Conservation (phyloP, 768 basidiomycete genomes). For the Nidularia pulvinata region DNA sequence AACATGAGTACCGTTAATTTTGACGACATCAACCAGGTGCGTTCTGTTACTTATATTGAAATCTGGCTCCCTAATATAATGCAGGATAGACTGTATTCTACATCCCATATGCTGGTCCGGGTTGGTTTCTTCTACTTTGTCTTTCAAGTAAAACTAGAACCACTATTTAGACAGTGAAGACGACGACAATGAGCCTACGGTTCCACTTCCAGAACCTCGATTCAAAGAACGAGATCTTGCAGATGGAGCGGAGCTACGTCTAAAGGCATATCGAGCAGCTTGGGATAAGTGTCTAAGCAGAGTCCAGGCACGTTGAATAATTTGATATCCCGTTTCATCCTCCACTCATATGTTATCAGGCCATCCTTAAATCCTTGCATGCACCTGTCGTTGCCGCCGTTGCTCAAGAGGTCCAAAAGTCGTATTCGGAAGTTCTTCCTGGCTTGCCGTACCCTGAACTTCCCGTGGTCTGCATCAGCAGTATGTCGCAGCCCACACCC, state of each 20-base stretch:
- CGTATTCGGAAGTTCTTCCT: conserved; percentile 37
- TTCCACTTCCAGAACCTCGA: background rate
- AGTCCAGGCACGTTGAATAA: conserved; percentile 33
- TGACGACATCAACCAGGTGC: background rate
- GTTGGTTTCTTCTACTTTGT: background rate
- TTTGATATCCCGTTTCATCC: background rate
- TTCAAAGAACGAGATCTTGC: conserved; percentile 7
- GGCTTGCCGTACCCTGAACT: conserved; percentile 47
- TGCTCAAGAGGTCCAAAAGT: conserved; percentile 25
- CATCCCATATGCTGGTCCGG: background rate
- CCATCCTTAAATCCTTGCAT: conserved; percentile 38
- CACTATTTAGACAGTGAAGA: background rate
- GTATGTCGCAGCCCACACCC: conserved; percentile 19
- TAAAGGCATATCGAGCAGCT: conserved; percentile 39
- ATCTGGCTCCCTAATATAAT: background rate
- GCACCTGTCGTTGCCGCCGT: conserved; percentile 40
- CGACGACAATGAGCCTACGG: background rate
- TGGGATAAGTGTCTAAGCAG: conserved; percentile 49
- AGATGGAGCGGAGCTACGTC: conserved; percentile 21
- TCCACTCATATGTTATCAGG: conserved; percentile 20
- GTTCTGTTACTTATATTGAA: background rate
- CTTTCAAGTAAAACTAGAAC: background rate
- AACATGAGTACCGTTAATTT: background rate
- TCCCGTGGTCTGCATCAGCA: conserved; percentile 43
- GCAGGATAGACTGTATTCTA: background rate